Percentiles rank a stretch among this genome's conserved stretches.
These are phyloP conservation scores for Suillus cothurnatus DNA, from an alignment of 768 basidiomycete genomes.

Conservation along the genomic window DNA sequence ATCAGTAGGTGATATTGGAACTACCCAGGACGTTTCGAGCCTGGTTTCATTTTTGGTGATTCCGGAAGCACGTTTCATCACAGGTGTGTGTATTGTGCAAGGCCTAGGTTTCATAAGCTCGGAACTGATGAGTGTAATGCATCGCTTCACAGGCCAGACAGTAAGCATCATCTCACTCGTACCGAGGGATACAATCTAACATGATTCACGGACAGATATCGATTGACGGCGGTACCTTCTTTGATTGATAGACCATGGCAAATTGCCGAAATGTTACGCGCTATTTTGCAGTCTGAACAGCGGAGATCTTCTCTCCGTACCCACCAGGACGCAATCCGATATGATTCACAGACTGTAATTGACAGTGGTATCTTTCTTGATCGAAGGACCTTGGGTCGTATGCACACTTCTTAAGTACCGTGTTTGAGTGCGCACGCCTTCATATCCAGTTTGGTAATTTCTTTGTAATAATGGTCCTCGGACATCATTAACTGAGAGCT, in stretches of 20 bases:
- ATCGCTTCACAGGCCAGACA: slow-evolving; percentile 24
- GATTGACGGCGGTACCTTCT: slow-evolving; percentile 27
- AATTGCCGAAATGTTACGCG: too few species aligned
- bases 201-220: slow-evolving; percentile 16
- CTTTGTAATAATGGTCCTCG: too few species aligned
- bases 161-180: slow-evolving; percentile 16
- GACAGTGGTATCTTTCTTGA: too few species aligned
- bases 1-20: slow-evolving; percentile 28
- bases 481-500: too few species aligned
- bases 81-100: slow-evolving; percentile 31
- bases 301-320: too few species aligned
- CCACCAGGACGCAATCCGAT: too few species aligned
- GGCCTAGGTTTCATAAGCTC: not conserved
- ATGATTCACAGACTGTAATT: too few species aligned
- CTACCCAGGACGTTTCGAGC: slow-evolving; percentile 34
- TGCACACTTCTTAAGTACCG: too few species aligned
- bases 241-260: slow-evolving; percentile 19
- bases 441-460: too few species aligned
- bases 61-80: slow-evolving; percentile 35
- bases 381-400: too few species aligned
- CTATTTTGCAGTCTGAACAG: too few species aligned
- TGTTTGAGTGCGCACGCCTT: too few species aligned
- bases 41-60: slow-evolving; percentile 41
- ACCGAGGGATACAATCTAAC: not conserved
- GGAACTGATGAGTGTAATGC: not conserved